A percentile compares a stretch with the other conserved stretches of the same genome.
Conservation (phyloP, 2,329 filamentous ascomycete species). For the Didymosphaeria variabile region DNA sequence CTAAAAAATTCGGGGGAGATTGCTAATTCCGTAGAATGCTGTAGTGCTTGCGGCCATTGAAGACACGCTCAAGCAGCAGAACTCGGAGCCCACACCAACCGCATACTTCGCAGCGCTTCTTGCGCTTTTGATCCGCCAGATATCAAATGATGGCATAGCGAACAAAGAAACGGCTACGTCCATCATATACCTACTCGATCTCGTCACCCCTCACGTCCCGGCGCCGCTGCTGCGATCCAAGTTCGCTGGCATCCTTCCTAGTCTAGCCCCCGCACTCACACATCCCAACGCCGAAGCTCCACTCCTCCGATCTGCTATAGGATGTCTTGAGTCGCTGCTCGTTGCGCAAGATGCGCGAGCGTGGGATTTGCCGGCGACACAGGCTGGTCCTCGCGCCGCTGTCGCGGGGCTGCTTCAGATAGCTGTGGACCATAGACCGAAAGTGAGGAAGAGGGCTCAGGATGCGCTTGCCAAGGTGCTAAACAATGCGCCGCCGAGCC, state of each 20-base stretch:
- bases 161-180: slow-evolving; percentile 86
- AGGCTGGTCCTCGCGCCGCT: slow-evolving; percentile 86
- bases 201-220: slow-evolving; percentile 85
- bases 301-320: slow-evolving; percentile 85
- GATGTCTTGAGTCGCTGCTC: slow-evolving; percentile 90
- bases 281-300: slow-evolving; percentile 85
- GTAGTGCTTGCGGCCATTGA: slow-evolving; percentile 92
- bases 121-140: slow-evolving; percentile 82
- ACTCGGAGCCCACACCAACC: slow-evolving; percentile 82
- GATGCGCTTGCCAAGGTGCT: slow-evolving; percentile 87
- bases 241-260: slow-evolving; percentile 90
- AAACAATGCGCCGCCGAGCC: slow-evolving; percentile 85
- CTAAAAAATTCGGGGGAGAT: background rate
- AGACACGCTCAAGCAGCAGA: slow-evolving; percentile 88
- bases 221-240: slow-evolving; percentile 89
- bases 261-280: slow-evolving; percentile 84
- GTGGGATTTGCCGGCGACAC: slow-evolving; percentile 85
- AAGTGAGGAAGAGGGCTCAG: slow-evolving; percentile 92
- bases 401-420: slow-evolving; percentile 86
- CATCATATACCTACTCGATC: slow-evolving; percentile 93
- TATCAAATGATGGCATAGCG: slow-evolving; percentile 69
- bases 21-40: slow-evolving; percentile 67
- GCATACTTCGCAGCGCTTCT: slow-evolving; percentile 96
- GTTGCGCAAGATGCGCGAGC: slow-evolving; percentile 85
- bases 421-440: slow-evolving; percentile 86